A percentile compares a stretch with the other conserved stretches of the same genome.
These are phyloP conservation scores for Chaetomiaceae sp. DNA, from an alignment of 2,329 filamentous ascomycete species.

Conservation along the genomic window DNA sequence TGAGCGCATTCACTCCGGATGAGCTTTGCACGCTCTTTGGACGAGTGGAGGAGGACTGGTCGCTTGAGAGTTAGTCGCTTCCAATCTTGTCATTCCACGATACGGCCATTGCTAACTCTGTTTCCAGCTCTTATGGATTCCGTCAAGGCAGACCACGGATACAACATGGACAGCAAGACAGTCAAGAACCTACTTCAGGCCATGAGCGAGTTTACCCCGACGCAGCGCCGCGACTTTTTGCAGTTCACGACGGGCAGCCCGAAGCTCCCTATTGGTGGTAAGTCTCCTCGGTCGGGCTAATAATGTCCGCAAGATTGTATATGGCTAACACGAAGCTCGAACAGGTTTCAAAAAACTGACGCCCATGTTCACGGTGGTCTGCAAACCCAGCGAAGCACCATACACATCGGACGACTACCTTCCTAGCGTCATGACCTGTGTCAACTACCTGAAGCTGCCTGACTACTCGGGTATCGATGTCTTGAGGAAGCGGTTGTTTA, in stretches of 20 bases:
- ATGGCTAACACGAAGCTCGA: conserved; percentile 27
- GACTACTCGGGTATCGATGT: conserved; percentile 80
- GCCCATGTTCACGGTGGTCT: conserved; percentile 98
- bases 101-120: conserved; percentile 20
- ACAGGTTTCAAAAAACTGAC: conserved; percentile 93
- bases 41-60: conserved; percentile 91
- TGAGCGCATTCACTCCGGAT: conserved; percentile 90
- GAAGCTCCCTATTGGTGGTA: conserved; percentile 96
- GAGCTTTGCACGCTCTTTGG: conserved; percentile 95
- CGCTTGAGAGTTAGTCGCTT: conserved; percentile 76
- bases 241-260: conserved; percentile 98
- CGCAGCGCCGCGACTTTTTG: conserved; percentile 84
- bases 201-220: conserved; percentile 78
- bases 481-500: conserved; percentile 72
- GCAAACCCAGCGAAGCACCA: conserved; percentile 94
- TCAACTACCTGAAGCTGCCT: conserved; percentile 97
- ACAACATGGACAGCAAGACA: conserved; percentile 96
- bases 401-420: conserved; percentile 94
- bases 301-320: background rate
- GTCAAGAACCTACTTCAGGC: conserved; percentile 88
- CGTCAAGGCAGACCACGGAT: conserved; percentile 97
- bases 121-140: conserved; percentile 83
- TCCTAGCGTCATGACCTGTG: conserved; percentile 99
- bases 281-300: background rate
- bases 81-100: background rate